Conservation (phyloP, 768 basidiomycete species). For the Pilatotrama ljubarskyi region DNA sequence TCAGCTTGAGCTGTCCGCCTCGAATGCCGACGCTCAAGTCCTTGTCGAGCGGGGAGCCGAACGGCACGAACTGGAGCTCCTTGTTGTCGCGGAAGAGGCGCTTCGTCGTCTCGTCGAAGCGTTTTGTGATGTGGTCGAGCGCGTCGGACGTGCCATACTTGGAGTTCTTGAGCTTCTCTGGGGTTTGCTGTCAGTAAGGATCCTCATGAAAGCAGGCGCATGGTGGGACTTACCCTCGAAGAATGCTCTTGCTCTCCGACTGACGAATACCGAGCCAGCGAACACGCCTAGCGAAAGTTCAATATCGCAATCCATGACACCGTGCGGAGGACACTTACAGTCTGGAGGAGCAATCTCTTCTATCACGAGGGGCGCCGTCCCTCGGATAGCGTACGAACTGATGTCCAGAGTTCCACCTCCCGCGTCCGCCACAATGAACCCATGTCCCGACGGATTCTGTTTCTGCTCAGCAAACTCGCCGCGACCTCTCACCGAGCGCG, state of each 20-base stretch:
- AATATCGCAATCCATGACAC: background rate
- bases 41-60: conserved; percentile 79
- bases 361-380: conserved; percentile 68
- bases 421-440: conserved; percentile 79
- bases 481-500: background rate
- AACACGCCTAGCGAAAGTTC: conserved; percentile 56
- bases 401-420: conserved; percentile 83
- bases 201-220: no score
- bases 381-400: conserved; percentile 75
- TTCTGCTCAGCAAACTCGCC: background rate
- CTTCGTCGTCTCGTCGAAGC: conserved; percentile 84
- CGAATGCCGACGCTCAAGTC: conserved; percentile 70
- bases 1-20: conserved; percentile 68
- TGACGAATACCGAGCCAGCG: conserved; percentile 82
- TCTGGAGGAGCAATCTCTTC: conserved; percentile 85
- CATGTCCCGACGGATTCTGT: conserved; percentile 72
- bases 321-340: conserved; percentile 46
- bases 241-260: conserved; percentile 70
- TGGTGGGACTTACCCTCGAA: conserved; percentile 54
- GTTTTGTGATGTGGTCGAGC: conserved; percentile 76
- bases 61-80: conserved; percentile 70
- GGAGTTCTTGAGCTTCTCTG: conserved; percentile 73
- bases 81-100: conserved; percentile 70
- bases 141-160: conserved; percentile 72
- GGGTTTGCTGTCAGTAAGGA: background rate